phyloP scores from a whole-genome alignment of 2,329 filamentous ascomycete species.

The Epichloe sp. region DNA sequence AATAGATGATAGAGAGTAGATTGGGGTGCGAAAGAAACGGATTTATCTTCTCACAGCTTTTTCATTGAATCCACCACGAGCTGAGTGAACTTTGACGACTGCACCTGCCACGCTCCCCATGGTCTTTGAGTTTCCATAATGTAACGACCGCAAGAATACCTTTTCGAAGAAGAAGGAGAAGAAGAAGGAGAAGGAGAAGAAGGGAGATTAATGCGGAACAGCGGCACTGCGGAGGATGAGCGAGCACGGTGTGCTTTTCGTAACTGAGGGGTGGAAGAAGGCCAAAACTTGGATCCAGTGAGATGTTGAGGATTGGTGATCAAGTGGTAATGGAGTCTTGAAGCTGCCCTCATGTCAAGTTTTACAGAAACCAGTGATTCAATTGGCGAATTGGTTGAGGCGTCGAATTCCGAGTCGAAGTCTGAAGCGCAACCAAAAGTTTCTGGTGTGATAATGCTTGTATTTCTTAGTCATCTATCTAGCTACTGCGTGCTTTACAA shows the following conservation, averaged over 20 bases:
- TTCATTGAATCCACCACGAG: constrained; percentile 68
- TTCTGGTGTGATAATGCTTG: no score
- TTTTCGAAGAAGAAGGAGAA: not conserved
- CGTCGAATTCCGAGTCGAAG: not conserved
- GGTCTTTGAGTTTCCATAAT: constrained; percentile 18
- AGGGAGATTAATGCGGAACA: not conserved
- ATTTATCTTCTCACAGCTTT: constrained; percentile 46
- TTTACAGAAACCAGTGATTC: not conserved
- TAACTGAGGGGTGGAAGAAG: not conserved
- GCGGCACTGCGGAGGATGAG: not conserved
- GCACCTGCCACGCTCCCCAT: constrained; percentile 28
- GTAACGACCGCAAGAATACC: not conserved
- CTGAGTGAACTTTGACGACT: constrained; percentile 31
- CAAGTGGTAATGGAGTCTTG: not conserved
- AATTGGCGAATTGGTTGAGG: not conserved
- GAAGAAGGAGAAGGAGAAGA: not conserved
- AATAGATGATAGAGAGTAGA: no score
- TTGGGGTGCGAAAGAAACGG: no score
- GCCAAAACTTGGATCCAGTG: not conserved
- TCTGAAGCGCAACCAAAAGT: no score
- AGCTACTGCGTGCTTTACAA: no score
- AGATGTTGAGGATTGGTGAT: not conserved
- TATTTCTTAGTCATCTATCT: no score
- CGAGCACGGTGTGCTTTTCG: not conserved
- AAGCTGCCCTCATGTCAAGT: constrained; percentile 9